Evolutionary conservation across 306 rosid species (phyloP).

Genomic region (Cucurbita pepo): DNA sequence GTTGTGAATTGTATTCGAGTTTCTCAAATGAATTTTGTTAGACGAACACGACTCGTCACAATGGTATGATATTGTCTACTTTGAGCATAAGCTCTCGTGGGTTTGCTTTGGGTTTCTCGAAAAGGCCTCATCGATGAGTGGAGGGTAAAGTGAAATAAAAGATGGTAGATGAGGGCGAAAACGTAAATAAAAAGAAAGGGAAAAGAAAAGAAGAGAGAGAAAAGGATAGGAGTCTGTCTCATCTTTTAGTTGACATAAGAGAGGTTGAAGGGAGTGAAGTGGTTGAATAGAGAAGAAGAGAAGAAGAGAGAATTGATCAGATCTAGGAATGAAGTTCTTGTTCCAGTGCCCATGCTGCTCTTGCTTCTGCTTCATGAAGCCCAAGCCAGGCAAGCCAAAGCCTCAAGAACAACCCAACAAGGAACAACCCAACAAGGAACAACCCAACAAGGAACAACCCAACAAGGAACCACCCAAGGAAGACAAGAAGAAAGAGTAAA

Average conservation of each 20-base stretch:
- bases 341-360: conserved; percentile 57
- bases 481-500: conserved; percentile 19
- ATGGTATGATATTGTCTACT: too few relatives aligned
- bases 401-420: conserved; percentile 12
- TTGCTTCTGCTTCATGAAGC: conserved; percentile 65
- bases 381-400: conserved; percentile 36
- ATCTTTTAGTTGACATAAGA: background rate
- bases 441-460: background rate
- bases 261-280: background rate
- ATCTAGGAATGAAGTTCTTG: conserved; percentile 33
- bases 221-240: background rate
- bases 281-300: background rate
- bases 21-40: too few relatives aligned
- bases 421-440: background rate
- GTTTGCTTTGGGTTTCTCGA: too few relatives aligned
- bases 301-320: background rate
- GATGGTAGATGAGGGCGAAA: background rate
- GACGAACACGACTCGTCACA: too few relatives aligned
- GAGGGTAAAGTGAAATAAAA: background rate
- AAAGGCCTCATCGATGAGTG: too few relatives aligned
- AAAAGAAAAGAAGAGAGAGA: background rate
- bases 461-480: conserved; percentile 12
- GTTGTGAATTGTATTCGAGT: too few relatives aligned
- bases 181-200: background rate
- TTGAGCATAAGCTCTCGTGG: too few relatives aligned